Evolutionary conservation across 768 basidiomycete genomes (phyloP).

Genomic region (Cystobasidium tubakii): DNA sequence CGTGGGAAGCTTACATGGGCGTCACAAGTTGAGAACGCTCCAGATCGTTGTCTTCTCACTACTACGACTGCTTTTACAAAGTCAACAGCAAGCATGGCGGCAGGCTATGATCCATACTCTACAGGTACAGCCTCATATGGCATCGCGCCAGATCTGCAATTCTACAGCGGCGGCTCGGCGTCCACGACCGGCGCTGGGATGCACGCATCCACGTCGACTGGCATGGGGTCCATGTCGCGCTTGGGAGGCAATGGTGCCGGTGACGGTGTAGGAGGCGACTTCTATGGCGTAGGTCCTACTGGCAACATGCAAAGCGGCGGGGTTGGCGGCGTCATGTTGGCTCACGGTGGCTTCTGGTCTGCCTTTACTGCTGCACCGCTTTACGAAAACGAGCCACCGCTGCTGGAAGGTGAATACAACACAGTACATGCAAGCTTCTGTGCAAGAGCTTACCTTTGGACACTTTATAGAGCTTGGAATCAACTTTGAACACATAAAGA

Average conservation of each 20-base stretch:
- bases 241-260: conserved; percentile 26
- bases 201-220: conserved; percentile 28
- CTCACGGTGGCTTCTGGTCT: conserved; percentile 33
- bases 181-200: conserved; percentile 19
- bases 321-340: conserved; percentile 18
- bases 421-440: not conserved
- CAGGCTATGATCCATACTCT: conserved; percentile 28
- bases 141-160: conserved; percentile 36
- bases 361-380: conserved; percentile 37
- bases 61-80: not conserved
- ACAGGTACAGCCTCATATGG: conserved; percentile 12
- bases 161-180: conserved; percentile 20
- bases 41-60: not conserved
- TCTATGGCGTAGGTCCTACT: conserved; percentile 23
- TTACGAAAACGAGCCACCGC: conserved; percentile 64
- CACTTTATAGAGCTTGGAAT: conserved; percentile 75
- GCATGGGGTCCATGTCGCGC: conserved; percentile 31
- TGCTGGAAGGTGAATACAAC: conserved; percentile 71
- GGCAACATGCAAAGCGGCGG: conserved; percentile 15
- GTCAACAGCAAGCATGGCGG: not conserved
- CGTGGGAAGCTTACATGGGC: not conserved
- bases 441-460: not conserved
- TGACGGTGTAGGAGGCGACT: conserved; percentile 9
- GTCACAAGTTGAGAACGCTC: not conserved
- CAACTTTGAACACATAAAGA: conserved; percentile 91